phyloP scores from a whole-genome alignment of 1,139 yeast species.

The Geotrichum aggregatum region DNA sequence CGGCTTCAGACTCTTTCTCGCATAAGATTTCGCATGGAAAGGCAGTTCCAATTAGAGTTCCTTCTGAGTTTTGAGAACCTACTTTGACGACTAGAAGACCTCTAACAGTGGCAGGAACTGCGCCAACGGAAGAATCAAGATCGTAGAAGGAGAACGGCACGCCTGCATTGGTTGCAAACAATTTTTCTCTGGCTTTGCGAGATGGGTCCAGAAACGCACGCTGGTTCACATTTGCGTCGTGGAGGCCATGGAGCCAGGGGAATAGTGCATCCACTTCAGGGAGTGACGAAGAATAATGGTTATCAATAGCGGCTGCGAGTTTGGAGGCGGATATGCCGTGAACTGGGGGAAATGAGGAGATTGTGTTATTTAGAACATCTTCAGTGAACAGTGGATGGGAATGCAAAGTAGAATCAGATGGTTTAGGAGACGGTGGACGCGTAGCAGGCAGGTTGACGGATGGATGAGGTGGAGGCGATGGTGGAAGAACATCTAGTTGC shows the following conservation, averaged over 20 bases:
- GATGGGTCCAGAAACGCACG: constrained; percentile 34
- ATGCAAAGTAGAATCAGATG: not conserved
- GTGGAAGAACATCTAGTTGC: constrained; percentile 5
- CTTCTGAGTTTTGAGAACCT: constrained; percentile 39
- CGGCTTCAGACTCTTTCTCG: constrained; percentile 11
- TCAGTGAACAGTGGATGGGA: constrained; percentile 15
- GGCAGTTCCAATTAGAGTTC: constrained; percentile 60
- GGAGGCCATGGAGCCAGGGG: constrained; percentile 84
- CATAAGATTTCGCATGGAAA: constrained; percentile 54
- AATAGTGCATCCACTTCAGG: constrained; percentile 70
- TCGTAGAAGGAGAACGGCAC: constrained; percentile 9
- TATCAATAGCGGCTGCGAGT: constrained; percentile 33
- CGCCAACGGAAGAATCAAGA: constrained; percentile 19
- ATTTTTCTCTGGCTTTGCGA: constrained; percentile 13
- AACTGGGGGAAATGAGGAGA: constrained; percentile 24
- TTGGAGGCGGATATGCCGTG: constrained; percentile 31
- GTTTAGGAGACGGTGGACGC: constrained; percentile 1
- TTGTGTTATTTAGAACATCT: not conserved
- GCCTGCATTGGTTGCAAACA: constrained; percentile 5
- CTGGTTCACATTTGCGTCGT: constrained; percentile 36
- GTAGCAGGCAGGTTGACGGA: not conserved
- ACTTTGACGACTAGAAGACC: constrained; percentile 39
- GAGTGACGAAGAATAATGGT: constrained; percentile 44
- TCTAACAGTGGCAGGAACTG: constrained; percentile 28
- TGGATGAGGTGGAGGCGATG: constrained; percentile 10